Conservation (phyloP, 2,329 filamentous ascomycete species). For the Paracamarosporium sp. region DNA sequence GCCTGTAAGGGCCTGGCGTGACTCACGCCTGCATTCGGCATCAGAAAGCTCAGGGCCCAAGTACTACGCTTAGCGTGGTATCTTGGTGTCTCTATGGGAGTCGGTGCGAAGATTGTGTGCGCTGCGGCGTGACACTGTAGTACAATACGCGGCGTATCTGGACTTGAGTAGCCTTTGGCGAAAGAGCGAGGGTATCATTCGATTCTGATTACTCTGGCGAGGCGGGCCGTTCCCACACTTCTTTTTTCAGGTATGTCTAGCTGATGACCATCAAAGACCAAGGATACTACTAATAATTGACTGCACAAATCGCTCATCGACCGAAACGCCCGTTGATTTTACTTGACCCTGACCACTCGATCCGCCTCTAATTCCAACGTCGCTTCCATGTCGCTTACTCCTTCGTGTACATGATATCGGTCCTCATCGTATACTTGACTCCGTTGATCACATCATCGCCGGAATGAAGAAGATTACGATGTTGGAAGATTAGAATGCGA, state of each 20-base stretch:
- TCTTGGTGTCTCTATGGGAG: constrained; percentile 75
- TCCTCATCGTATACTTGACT: constrained; percentile 60
- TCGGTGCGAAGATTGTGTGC: constrained; percentile 91
- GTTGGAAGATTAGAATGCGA: constrained; percentile 61
- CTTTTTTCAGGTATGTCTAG: constrained; percentile 58
- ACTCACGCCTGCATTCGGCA: constrained; percentile 84
- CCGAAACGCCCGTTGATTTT: neutral
- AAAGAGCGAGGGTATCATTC: constrained; percentile 70
- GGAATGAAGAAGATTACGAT: constrained; percentile 55
- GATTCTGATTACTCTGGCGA: constrained; percentile 92
- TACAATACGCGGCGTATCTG: constrained; percentile 90
- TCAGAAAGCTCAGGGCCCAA: constrained; percentile 82
- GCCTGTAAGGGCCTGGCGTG: constrained; percentile 89
- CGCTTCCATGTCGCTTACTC: neutral
- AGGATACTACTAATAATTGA: constrained; percentile 51
- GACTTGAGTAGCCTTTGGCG: constrained; percentile 47
- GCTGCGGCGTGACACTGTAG: constrained; percentile 80
- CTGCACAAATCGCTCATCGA: neutral
- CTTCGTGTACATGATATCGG: constrained; percentile 58
- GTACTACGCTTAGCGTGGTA: constrained; percentile 11
- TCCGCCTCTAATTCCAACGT: neutral
- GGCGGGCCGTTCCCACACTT: constrained; percentile 73
- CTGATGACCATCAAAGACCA: constrained; percentile 10
- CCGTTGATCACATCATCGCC: constrained; percentile 60
- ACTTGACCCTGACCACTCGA: neutral